A percentile compares a stretch with the other conserved stretches of the same genome.
These are phyloP conservation scores for Tausonia pullulans DNA, from an alignment of 1,284 basidiomycete genomes.

Conservation along the genomic window DNA sequence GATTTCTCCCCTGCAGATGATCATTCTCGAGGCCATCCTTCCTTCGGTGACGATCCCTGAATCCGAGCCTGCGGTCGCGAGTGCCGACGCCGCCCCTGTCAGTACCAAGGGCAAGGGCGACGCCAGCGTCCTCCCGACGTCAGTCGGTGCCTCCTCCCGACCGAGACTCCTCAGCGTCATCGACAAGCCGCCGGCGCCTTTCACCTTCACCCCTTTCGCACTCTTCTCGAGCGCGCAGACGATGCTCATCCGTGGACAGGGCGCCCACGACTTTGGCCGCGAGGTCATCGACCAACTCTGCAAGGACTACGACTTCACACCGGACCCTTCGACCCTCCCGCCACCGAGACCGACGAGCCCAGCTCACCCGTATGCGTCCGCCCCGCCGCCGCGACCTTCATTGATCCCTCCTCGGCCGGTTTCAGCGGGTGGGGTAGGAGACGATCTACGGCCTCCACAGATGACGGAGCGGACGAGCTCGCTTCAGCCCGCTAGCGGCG, in stretches of 20 bases:
- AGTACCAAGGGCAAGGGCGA: constrained; percentile 27
- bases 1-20: constrained; percentile 31
- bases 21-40: constrained; percentile 40
- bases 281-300: constrained; percentile 15
- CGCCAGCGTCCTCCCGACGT: constrained; percentile 28
- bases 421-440: no score
- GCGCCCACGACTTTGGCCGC: constrained; percentile 30
- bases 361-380: background rate
- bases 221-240: constrained; percentile 40
- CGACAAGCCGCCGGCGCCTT: constrained; percentile 37
- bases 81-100: no score
- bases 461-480: no score
- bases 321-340: background rate
- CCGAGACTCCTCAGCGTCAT: constrained; percentile 22
- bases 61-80: background rate
- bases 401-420: no score
- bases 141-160: constrained; percentile 30
- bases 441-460: no score
- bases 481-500: no score
- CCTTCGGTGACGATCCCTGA: constrained; percentile 23
- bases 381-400: background rate
- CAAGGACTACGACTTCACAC: background rate
- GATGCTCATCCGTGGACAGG: constrained; percentile 36
- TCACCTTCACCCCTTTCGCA: constrained; percentile 41
- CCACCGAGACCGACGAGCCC: background rate